These are phyloP conservation scores for Penicillium taxi DNA, from an alignment of 495 filamentous ascomycete genomes.

Conservation along the genomic window DNA sequence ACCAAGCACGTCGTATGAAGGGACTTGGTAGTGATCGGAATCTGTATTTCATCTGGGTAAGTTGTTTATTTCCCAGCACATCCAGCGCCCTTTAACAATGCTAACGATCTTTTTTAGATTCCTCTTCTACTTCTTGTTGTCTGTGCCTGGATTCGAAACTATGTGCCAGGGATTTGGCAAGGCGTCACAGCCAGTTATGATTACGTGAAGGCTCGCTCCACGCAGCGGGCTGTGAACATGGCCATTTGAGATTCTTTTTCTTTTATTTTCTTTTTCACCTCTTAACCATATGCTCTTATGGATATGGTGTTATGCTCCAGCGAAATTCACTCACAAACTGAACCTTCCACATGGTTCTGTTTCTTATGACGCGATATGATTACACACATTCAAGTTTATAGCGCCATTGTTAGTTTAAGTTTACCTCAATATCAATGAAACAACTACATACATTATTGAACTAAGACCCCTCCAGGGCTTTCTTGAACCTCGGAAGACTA, in stretches of 20 bases:
- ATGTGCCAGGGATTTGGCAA: slow-evolving; percentile 47
- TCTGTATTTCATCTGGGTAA: slow-evolving; percentile 78
- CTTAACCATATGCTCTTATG: slow-evolving; percentile 11
- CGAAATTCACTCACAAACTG: slow-evolving; percentile 9
- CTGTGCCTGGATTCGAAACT: slow-evolving; percentile 54
- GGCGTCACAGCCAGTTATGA: slow-evolving; percentile 37
- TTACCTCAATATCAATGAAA: too few species aligned
- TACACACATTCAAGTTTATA: slow-evolving; percentile 17
- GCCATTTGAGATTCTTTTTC: slow-evolving; percentile 21
- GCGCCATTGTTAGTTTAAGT: too few species aligned
- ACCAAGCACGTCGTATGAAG: slow-evolving; percentile 69
- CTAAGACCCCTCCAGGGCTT: too few species aligned
- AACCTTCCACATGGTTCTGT: slow-evolving; percentile 13
- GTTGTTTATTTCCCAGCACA: background rate
- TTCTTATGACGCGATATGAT: slow-evolving; percentile 35
- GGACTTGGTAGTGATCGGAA: slow-evolving; percentile 65
- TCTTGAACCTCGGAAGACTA: too few species aligned
- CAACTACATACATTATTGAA: too few species aligned
- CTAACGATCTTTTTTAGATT: slow-evolving; percentile 24
- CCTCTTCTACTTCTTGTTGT: slow-evolving; percentile 53
- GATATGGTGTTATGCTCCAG: slow-evolving; percentile 17
- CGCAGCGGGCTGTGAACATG: slow-evolving; percentile 34
- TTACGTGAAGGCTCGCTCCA: slow-evolving; percentile 38
- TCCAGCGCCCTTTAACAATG: slow-evolving; percentile 3
- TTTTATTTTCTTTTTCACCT: slow-evolving; percentile 14